Evolutionary conservation across 257 asterid species (phyloP), one percentile per base, ranked within the genome.

Genomic region (Penstemon davidsonii): DNA sequence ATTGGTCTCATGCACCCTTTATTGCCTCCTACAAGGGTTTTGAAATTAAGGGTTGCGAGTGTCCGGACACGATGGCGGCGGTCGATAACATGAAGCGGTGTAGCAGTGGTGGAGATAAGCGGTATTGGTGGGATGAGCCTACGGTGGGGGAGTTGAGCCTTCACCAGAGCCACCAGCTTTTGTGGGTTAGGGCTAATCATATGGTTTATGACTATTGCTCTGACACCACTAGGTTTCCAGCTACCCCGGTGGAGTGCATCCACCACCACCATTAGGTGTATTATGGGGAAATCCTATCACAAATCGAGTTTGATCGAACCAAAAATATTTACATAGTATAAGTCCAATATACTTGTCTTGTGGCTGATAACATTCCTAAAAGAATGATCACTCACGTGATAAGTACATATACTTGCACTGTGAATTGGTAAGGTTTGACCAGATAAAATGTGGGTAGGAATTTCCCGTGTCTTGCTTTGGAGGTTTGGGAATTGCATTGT

Each of bases 91-190:
- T 73, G 50, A 81, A 61, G 62, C 76, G 76, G 47, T 88, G 97
- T 77, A 82, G 84, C 79, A 70, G 87, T 13, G 76, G 70, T 0
- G 75, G 62, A 0, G 80, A 73, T 49, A 87, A 69, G 71, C 74
- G 65, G 75, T 80, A 72, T 11, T 86, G 96, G 97, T 88, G 97
- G 97, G 95, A 88, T 52, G 83, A 79, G 72, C 96, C 97, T 0
- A 76, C 81, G 1, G 18, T 87, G 86, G 79, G 91, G 1, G 95
- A 82, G 73, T 74, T 91, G 19, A 91, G 55, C 55, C 42, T 87
- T 4, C 97, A 91, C 76, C 97, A 91, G 74, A 85, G 85, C 75
- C 97, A 91, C 73, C 97, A 91, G 79, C 85, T 91, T n/a, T 11
- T 76, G 3, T 91, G 97, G 97, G 97, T 91, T 12, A 73, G 78